These are phyloP conservation scores for Chlamydomonas asymmetrica DNA, from an alignment of 139 green algal genomes.

Conservation along the genomic window DNA sequence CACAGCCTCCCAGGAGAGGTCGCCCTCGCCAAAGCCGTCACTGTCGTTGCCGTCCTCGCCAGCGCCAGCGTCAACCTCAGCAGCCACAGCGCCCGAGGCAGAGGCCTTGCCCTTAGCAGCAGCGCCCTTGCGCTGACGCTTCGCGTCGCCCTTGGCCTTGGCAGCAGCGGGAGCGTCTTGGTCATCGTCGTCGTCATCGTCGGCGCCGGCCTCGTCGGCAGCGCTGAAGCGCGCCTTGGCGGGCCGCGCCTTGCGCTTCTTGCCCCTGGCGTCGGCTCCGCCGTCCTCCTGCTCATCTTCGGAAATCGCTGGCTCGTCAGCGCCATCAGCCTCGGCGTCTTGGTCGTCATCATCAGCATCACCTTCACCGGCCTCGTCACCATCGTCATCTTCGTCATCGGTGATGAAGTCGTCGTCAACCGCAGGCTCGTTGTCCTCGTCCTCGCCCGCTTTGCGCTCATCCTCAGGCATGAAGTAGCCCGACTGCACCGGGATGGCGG, in stretches of 20 bases:
- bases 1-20: conserved; percentile 89
- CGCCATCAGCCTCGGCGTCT: neutral
- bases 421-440: conserved; percentile 11
- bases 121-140: conserved; percentile 1
- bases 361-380: conserved; percentile 33
- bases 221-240: no score
- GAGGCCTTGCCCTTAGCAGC: neutral
- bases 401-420: conserved; percentile 3
- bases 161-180: neutral
- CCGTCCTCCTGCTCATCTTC: conserved; percentile 36
- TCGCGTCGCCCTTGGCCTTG: no score
- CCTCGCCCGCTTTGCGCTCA: conserved; percentile 29
- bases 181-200: neutral
- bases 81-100: conserved; percentile 5
- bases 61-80: conserved; percentile 7
- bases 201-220: neutral
- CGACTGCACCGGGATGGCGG: conserved; percentile 64
- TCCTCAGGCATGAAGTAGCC: conserved; percentile 76
- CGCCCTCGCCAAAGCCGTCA: conserved; percentile 77
- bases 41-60: conserved; percentile 58
- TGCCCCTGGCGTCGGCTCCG: conserved; percentile 21
- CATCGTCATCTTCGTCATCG: conserved; percentile 33
- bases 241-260: no score
- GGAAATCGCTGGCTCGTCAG: conserved; percentile 4
- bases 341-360: conserved; percentile 25